Base-by-base conservation (phyloP, 306 rosid genomes). In the Abrus precatorius region DNA sequence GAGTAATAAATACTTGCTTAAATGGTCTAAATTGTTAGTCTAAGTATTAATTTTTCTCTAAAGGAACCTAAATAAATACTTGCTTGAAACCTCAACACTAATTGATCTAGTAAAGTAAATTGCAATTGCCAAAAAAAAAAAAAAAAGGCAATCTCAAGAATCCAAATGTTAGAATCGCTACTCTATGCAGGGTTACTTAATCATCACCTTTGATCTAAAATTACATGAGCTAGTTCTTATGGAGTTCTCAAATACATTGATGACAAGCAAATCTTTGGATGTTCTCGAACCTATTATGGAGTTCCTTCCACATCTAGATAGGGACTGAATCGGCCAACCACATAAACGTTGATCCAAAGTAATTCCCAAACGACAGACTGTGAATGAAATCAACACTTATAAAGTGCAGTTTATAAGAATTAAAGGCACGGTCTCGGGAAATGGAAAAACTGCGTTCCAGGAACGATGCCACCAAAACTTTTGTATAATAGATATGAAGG, bases 401-500 rank as follows among this genome's bases (percentile, higher is more conserved):
- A 11, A 40, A 56, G 41, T 20, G 40, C 10, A 54, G 44, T 13
- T 7, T 33, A 9, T 52, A 14, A 36, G 4, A 28, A 36, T n/a
- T 9, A 66, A 30, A 11, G 74, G 41, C 41, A 10, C 14, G 11
- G 43, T 12, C 29, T 20, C 41, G 50, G 45, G 77, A 34, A 63
- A 56, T 5, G 62, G 53, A 50, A 50, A 34, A 71, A 59, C 14
- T 36, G 59, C 52, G 41, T 60, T 81, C 62, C 10, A 8, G 30
- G 61, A 14, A 20, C 27, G 43, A 74, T 75, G 67, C 66, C 80
- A 57, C 78, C 60, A 81, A 87, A 84, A 73, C 69, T 78, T 20
- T 32, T 48, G 76, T 62, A 73, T 56, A 80, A 86, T 13, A 79
- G 59, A 60, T 52, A 71, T 61, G 75, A 78, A 71, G 74, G 81